These are phyloP conservation scores for Arxiozyma bovina DNA, from an alignment of 1,139 yeast species.

Conservation along the genomic window DNA sequence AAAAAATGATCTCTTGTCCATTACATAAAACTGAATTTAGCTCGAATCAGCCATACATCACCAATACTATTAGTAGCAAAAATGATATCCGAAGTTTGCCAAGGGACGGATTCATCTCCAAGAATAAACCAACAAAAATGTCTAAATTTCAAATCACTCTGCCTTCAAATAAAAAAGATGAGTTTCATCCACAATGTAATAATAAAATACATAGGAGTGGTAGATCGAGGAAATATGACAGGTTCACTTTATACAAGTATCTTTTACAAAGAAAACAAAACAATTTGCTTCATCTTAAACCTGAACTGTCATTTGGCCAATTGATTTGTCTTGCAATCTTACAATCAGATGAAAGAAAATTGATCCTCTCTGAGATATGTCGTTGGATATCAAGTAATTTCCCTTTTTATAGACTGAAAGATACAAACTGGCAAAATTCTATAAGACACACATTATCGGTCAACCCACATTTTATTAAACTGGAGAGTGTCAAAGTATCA, in stretches of 20 bases:
- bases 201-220: neutral
- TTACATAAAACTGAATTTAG: neutral
- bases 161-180: neutral
- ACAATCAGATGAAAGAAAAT: conserved; percentile 62
- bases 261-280: conserved; percentile 12
- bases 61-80: neutral
- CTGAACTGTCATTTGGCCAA: conserved; percentile 89
- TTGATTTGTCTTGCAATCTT: conserved; percentile 88
- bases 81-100: neutral
- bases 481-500: conserved; percentile 50
- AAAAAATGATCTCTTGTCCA: conserved; percentile 2
- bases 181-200: neutral
- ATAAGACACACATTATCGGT: conserved; percentile 77
- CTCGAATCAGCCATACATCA: neutral
- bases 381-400: conserved; percentile 86
- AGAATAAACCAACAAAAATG: neutral
- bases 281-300: conserved; percentile 42
- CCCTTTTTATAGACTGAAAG: conserved; percentile 69
- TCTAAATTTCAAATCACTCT: neutral
- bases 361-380: conserved; percentile 84
- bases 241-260: neutral
- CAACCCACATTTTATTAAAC: conserved; percentile 78
- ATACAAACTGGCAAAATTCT: conserved; percentile 85
- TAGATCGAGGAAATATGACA: neutral
- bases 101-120: neutral